phyloP scores from a whole-genome alignment of 495 filamentous ascomycete genomes.

The Aspergillus asperescens region DNA sequence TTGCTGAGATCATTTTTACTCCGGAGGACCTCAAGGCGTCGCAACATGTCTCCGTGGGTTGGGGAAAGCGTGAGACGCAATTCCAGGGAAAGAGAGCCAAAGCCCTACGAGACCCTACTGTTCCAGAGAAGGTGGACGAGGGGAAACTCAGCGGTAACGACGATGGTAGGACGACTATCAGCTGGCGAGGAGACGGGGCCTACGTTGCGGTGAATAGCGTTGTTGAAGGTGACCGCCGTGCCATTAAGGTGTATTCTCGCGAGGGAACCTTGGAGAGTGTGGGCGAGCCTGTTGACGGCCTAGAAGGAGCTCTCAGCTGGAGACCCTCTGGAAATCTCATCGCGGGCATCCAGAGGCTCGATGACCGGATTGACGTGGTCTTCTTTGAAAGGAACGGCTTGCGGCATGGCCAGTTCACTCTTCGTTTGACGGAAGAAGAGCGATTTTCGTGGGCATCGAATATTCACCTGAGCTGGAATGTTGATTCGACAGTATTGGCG shows the following conservation, averaged over 20 bases:
- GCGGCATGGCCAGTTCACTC: conserved; percentile 83
- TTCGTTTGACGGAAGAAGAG: conserved; percentile 60
- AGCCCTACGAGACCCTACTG: conserved; percentile 84
- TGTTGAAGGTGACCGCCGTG: conserved; percentile 59
- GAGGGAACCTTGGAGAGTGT: conserved; percentile 87
- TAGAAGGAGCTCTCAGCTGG: conserved; percentile 87
- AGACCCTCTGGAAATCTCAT: conserved; percentile 85
- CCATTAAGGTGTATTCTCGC: conserved; percentile 82
- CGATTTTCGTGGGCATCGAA: conserved; percentile 48
- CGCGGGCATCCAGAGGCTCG: conserved; percentile 68
- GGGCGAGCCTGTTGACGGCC: conserved; percentile 85
- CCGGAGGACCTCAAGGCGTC: conserved; percentile 77
- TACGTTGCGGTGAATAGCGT: conserved; percentile 82
- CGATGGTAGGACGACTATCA: conserved; percentile 64
- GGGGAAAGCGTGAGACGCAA: conserved; percentile 97
- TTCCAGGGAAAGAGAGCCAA: conserved; percentile 92
- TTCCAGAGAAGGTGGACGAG: conserved; percentile 88
- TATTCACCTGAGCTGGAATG: conserved; percentile 76
- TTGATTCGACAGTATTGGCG: conserved; percentile 85
- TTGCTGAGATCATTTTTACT: conserved; percentile 64
- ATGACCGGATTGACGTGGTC: conserved; percentile 70
- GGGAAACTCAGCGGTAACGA: conserved; percentile 70
- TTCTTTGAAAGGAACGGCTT: conserved; percentile 97
- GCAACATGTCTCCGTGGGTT: conserved; percentile 94
- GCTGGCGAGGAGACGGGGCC: conserved; percentile 91